Evolutionary conservation across 129 eudicot species (phyloP).

Genomic region (Ambrosia artemisiifolia): DNA sequence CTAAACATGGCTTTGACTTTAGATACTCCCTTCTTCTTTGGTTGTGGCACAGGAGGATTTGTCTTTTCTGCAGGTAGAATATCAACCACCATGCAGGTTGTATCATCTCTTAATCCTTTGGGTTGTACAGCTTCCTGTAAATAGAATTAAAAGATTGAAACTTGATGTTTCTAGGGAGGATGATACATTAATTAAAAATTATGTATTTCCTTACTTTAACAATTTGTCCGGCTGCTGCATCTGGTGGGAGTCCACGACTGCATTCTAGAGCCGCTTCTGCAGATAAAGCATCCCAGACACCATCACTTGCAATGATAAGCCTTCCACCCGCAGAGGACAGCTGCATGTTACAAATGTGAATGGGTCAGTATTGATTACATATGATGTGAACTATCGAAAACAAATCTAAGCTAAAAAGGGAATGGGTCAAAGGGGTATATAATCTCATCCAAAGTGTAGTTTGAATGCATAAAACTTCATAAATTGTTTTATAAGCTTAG

Average conservation of each 20-base stretch:
- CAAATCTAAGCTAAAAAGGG: not conserved
- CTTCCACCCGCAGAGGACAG: slow-evolving; percentile 86
- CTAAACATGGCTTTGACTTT: slow-evolving; percentile 73
- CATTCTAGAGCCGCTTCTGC: slow-evolving; percentile 83
- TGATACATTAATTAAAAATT: not conserved
- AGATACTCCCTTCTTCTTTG: slow-evolving; percentile 66
- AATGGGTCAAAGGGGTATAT: not conserved
- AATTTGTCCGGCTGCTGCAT: slow-evolving; percentile 90
- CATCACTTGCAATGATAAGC: slow-evolving; percentile 88
- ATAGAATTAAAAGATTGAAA: not conserved
- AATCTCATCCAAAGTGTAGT: not conserved
- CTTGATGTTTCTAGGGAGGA: not conserved
- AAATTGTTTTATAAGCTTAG: not conserved
- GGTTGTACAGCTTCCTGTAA: slow-evolving; percentile 80
- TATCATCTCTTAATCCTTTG: slow-evolving; percentile 92
- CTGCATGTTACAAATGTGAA: slow-evolving; percentile 40
- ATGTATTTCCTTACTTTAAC: slow-evolving; percentile 58
- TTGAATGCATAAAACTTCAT: not conserved
- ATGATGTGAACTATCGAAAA: not conserved
- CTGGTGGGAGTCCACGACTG: slow-evolving; percentile 83
- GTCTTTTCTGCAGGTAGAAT: slow-evolving; percentile 68
- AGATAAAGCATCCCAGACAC: slow-evolving; percentile 96
- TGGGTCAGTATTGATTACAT: slow-evolving; percentile 2
- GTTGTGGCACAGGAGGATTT: slow-evolving; percentile 63
- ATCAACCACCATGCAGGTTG: slow-evolving; percentile 96